Evolutionary conservation across 345 rosid genomes (phyloP).

Genomic region (Tarenaya hassleriana): DNA sequence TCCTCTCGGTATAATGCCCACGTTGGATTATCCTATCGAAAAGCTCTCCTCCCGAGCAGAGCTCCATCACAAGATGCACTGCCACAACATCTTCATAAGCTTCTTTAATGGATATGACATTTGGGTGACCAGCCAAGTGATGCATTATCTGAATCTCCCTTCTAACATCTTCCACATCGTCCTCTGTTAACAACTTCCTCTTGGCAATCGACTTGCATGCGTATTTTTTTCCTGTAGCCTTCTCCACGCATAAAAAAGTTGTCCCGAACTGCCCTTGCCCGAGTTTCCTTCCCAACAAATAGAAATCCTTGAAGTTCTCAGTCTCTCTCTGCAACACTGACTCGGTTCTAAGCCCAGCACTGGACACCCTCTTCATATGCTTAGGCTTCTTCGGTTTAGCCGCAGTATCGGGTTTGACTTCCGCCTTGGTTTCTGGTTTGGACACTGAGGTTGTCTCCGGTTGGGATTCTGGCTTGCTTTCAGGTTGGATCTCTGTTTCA

Average conservation of each 20-base stretch:
- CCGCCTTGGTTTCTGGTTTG: constrained; percentile 29
- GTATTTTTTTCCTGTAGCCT: constrained; percentile 60
- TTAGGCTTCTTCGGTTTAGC: constrained; percentile 40
- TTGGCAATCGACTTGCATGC: constrained; percentile 92
- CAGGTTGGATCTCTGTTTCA: constrained; percentile 13
- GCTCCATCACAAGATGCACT: constrained; percentile 82
- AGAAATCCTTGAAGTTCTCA: constrained; percentile 66
- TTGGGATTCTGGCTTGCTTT: no score
- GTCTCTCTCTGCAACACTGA: constrained; percentile 69
- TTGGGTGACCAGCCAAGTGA: constrained; percentile 80
- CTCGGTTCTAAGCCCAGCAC: constrained; percentile 65
- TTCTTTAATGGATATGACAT: constrained; percentile 68
- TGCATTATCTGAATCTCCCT: constrained; percentile 93
- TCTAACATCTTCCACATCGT: constrained; percentile 85
- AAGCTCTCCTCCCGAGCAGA: constrained; percentile 85
- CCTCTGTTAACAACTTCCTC: constrained; percentile 68
- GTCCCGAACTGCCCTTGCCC: constrained; percentile 94
- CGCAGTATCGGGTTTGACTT: constrained; percentile 23
- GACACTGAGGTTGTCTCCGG: constrained; percentile 34
- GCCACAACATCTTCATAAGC: constrained; percentile 87
- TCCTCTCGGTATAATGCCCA: constrained; percentile 80
- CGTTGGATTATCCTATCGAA: constrained; percentile 82
- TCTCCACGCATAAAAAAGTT: no score
- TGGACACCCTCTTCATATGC: constrained; percentile 54
- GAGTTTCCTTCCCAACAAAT: constrained; percentile 64